Conservation (phyloP, 2,329 filamentous ascomycete genomes). For the Colletotrichum orbiculare region DNA sequence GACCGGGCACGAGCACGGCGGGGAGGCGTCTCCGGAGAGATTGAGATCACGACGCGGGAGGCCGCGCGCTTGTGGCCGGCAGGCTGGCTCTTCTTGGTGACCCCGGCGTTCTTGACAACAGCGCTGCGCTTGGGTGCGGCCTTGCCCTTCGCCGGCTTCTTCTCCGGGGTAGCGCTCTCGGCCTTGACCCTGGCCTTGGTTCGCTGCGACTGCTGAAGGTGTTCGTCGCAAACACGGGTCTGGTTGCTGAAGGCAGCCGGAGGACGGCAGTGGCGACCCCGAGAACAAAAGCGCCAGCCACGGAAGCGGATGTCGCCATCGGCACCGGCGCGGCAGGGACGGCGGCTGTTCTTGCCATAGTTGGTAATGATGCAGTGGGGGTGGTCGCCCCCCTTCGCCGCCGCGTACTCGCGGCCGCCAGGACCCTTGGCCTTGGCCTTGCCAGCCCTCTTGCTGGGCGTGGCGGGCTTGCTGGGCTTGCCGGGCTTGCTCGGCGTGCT, state of each 20-base stretch:
- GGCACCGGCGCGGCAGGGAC: constrained; percentile 7
- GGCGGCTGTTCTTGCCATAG: not conserved
- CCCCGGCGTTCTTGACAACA: not conserved
- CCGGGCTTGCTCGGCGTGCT: too few species aligned
- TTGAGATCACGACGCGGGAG: too few species aligned
- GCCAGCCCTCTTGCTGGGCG: not conserved
- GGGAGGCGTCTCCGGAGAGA: too few species aligned
- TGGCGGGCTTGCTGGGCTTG: too few species aligned
- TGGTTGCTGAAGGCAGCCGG: not conserved
- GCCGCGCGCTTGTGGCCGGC: too few species aligned
- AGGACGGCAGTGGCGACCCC: not conserved
- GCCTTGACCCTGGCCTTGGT: not conserved
- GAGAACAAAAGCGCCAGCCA: constrained; percentile 1
- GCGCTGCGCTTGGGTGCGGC: not conserved
- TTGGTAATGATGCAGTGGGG: not conserved
- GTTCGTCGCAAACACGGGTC: not conserved
- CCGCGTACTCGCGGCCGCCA: too few species aligned
- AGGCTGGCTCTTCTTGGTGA: not conserved
- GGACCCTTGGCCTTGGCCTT: not conserved
- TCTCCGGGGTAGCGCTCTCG: not conserved
- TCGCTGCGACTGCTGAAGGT: not conserved
- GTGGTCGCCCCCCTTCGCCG: not conserved
- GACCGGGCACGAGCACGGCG: too few species aligned
- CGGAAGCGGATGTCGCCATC: not conserved
- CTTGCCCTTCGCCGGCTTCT: not conserved